Evolutionary conservation across 75 land plant genomes (phyloP).

Genomic region (Adiantum capillusveneris): DNA sequence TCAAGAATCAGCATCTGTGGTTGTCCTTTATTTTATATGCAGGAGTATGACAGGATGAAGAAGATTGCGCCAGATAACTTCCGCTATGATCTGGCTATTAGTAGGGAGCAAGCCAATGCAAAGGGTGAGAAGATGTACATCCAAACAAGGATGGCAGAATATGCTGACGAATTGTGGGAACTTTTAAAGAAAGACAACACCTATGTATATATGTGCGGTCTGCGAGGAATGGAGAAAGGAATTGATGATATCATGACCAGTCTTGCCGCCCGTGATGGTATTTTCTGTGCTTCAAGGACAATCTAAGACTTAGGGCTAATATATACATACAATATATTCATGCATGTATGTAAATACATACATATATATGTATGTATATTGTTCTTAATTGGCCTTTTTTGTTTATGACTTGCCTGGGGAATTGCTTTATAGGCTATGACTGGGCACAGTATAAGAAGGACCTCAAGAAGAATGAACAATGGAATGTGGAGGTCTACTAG

Average conservation of each 20-base stretch:
- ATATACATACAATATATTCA: too few relatives aligned
- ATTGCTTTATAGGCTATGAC: conserved; percentile 50
- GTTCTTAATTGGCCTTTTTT: neutral
- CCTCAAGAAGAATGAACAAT: conserved; percentile 87
- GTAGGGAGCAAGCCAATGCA: conserved; percentile 88
- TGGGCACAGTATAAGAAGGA: conserved; percentile 67
- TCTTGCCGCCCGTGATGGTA: conserved; percentile 89
- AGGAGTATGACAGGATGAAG: conserved; percentile 98
- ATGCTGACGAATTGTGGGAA: conserved; percentile 83
- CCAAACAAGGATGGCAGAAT: conserved; percentile 89
- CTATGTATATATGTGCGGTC: conserved; percentile 93
- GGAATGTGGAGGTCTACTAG: conserved; percentile 99
- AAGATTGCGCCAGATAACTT: conserved; percentile 82
- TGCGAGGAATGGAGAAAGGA: conserved; percentile 97
- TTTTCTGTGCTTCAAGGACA: neutral
- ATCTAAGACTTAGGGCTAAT: neutral
- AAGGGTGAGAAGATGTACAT: conserved; percentile 99
- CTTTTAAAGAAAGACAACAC: conserved; percentile 94
- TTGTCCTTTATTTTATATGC: neutral
- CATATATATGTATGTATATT: too few relatives aligned
- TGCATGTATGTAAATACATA: too few relatives aligned
- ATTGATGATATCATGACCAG: conserved; percentile 90
- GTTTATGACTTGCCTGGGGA: neutral
- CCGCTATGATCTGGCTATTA: conserved; percentile 85
- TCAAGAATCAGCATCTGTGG: neutral